A percentile compares a stretch with the other conserved stretches of the same genome.
phyloP scores from a whole-genome alignment of 148 eudicot genomes.

The Cornus controversa region DNA sequence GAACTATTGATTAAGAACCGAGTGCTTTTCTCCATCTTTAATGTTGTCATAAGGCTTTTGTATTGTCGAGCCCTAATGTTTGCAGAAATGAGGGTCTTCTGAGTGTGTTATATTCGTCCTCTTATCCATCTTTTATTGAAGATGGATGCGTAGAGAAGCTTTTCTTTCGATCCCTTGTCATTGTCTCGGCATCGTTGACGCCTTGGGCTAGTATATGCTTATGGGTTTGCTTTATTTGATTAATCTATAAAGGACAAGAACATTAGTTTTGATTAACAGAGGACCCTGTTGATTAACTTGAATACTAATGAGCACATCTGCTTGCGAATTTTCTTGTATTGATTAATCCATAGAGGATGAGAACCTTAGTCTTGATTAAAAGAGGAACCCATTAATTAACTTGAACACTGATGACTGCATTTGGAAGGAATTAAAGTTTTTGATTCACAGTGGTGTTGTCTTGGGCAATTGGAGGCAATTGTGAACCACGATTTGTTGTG shows the following conservation, averaged over 20 bases:
- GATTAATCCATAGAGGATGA: too few species aligned
- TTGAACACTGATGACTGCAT: background rate
- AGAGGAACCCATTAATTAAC: too few species aligned
- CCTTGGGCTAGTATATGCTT: background rate
- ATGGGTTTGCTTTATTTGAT: background rate
- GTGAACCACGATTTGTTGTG: background rate
- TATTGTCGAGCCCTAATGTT: background rate
- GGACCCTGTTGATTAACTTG: too few species aligned
- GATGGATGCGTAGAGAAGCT: conserved; percentile 20
- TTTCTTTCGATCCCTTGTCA: background rate
- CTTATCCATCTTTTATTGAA: conserved; percentile 18
- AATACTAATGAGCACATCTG: too few species aligned
- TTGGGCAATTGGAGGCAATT: conserved; percentile 1
- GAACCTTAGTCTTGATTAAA: too few species aligned
- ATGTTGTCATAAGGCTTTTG: background rate
- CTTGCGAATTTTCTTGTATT: too few species aligned
- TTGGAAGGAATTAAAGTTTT: too few species aligned
- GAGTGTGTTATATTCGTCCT: conserved; percentile 12
- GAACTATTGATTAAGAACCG: too few species aligned
- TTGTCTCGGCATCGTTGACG: too few species aligned
- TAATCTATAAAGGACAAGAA: conserved; percentile 5
- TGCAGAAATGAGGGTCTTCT: conserved; percentile 14
- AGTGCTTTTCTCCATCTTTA: too few species aligned
- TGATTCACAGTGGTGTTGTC: background rate
- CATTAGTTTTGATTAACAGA: too few species aligned